Conservation (phyloP, 768 basidiomycete species). For the Sistotremastrum niveocremeum region DNA sequence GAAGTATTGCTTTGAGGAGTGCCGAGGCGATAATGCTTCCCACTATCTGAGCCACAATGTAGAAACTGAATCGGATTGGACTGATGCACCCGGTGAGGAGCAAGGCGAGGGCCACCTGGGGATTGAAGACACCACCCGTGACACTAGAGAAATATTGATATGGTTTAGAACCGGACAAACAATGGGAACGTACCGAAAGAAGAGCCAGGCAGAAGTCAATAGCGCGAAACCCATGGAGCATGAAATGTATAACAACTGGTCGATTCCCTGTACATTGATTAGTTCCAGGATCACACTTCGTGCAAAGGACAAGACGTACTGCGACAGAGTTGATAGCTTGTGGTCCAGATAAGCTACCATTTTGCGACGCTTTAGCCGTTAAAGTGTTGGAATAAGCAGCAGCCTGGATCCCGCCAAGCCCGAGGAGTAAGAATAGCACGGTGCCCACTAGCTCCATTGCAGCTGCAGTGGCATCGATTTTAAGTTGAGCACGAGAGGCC, state of each 20-base stretch:
- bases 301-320: too few species aligned
- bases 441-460: conserved; percentile 48
- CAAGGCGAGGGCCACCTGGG: conserved; percentile 45
- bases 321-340: too few species aligned
- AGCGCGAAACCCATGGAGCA: conserved; percentile 49
- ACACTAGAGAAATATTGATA: conserved; percentile 7
- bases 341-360: too few species aligned
- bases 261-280: too few species aligned
- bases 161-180: too few species aligned
- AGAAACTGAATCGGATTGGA: conserved; percentile 44
- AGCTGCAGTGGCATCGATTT: conserved; percentile 22
- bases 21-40: conserved; percentile 50
- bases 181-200: conserved; percentile 27
- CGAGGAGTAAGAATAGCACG: conserved; percentile 48
- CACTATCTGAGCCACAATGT: conserved; percentile 44
- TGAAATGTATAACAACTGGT: conserved; percentile 35
- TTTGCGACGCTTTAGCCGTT: too few species aligned
- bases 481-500: background rate
- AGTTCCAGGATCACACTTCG: too few species aligned
- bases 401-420: conserved; percentile 51
- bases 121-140: conserved; percentile 56
- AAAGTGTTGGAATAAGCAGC: conserved; percentile 13
- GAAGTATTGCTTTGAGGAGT: conserved; percentile 39
- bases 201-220: conserved; percentile 52
- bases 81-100: conserved; percentile 40